phyloP scores from a whole-genome alignment of 345 rosid species.

The Hibiscus tridactylites region DNA sequence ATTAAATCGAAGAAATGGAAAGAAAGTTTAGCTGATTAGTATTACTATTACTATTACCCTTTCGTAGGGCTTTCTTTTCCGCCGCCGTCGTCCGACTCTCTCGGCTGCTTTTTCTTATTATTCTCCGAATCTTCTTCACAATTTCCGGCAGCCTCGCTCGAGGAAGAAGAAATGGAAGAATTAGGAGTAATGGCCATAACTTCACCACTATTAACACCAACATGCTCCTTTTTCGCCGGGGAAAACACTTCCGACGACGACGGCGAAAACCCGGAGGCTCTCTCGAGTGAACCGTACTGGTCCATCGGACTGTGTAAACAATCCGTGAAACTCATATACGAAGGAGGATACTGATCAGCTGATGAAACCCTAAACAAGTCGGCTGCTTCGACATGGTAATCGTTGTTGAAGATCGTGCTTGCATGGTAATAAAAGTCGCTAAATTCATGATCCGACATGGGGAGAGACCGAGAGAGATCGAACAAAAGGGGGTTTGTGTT shows the following conservation, averaged over 20 bases:
- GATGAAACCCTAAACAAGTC: conserved; percentile 17
- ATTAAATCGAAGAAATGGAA: neutral
- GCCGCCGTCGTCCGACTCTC: conserved; percentile 35
- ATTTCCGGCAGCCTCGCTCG: conserved; percentile 41
- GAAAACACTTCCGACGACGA: conserved; percentile 45
- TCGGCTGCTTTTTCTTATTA: conserved; percentile 22
- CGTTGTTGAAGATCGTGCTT: conserved; percentile 8
- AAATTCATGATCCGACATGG: conserved; percentile 62
- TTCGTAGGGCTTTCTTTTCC: conserved; percentile 35
- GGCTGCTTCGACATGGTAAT: conserved; percentile 21
- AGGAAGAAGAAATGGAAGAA: conserved; percentile 57
- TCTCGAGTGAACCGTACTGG: conserved; percentile 46
- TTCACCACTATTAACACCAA: conserved; percentile 13
- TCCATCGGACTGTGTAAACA: conserved; percentile 47
- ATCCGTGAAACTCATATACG: conserved; percentile 50
- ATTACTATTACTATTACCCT: conserved; percentile 19
- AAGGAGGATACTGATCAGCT: conserved; percentile 19
- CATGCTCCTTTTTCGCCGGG: conserved; percentile 16
- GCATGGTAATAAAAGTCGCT: conserved; percentile 44
- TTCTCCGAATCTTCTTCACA: conserved; percentile 55
- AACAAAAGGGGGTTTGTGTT: conserved; percentile 12
- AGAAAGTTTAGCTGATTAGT: neutral
- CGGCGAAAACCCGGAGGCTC: conserved; percentile 44
- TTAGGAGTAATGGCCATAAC: conserved; percentile 35
- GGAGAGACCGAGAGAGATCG: neutral